Evolutionary conservation across 139 green algal species (phyloP), one percentile per base, ranked within the genome.

Genomic region (Tetradesmus obliquus): DNA sequence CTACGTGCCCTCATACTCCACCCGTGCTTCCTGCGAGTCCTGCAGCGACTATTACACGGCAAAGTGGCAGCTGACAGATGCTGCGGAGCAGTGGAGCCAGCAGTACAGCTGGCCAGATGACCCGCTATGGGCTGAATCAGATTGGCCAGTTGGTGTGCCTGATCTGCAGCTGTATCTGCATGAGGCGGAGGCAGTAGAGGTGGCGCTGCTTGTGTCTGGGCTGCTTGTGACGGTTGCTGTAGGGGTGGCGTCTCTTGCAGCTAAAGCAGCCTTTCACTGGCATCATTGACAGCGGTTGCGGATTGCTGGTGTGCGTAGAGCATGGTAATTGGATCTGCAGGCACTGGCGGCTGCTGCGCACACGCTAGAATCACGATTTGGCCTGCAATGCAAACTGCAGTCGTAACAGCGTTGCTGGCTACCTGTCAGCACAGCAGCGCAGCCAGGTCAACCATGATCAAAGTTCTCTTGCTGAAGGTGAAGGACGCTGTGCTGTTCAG

Each of bases 81-180:
- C 74, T 57, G 91, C 95, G 2, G 83, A 80, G 0, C 51, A 17
- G 0, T 97, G 95, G 96, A 93, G 95, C 76, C 10, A 3, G 22
- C 24, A 62, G 79, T 82, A 92, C 76, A 89, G 66, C 24, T 98
- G 96, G 96, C 96, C 96, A 0, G 3, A 62, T 0, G 96, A 98
- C 62, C 93, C 94, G 1, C 82, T 96, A 74, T 98, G 95, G 96
- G 92, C 92, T 2, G 96, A 98, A 89, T 96, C 93, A 90, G 95
- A 97, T 88, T 98, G 96, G 96, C 94, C 94, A 0, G 3, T 10
- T 2, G 87, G 60, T 2, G 93, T 93, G 71, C 96, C 95, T 0
- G 72, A 58, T n/a, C 45, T 97, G 9, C 88, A 82, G 17, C 57
- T 97, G 2, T 96, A 94, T 74, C 92, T 96, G 60, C 51, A 88